Evolutionary conservation across 1,139 yeast genomes (phyloP).

Genomic region (Debaryomyces udenii): DNA sequence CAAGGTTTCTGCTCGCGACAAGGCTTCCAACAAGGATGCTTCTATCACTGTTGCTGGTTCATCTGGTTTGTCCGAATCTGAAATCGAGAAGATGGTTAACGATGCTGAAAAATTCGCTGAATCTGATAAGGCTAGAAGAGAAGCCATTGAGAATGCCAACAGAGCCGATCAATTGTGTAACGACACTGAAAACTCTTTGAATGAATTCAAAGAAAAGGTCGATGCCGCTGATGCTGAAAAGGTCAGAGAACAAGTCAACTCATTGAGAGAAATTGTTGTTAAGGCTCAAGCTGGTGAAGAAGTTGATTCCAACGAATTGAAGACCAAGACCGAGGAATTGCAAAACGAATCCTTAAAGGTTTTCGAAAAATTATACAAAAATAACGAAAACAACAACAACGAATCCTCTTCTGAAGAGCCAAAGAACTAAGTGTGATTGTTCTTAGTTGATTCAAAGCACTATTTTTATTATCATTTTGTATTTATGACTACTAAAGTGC

Average conservation of each 20-base stretch:
- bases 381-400: constrained; percentile 40
- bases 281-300: constrained; percentile 94
- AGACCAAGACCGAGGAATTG: constrained; percentile 92
- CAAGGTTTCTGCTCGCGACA: constrained; percentile 98
- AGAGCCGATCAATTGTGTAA: constrained; percentile 96
- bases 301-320: constrained; percentile 80
- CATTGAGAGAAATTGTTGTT: constrained; percentile 87
- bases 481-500: constrained; percentile 2
- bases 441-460: too few relatives aligned
- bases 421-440: constrained; percentile 41
- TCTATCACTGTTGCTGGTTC: constrained; percentile 99
- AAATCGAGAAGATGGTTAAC: constrained; percentile 97
- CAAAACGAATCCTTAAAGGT: constrained; percentile 91
- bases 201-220: constrained; percentile 92
- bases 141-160: constrained; percentile 93
- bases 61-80: constrained; percentile 94
- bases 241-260: constrained; percentile 74
- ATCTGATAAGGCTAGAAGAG: constrained; percentile 93
- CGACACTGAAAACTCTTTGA: constrained; percentile 93
- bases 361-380: constrained; percentile 95
- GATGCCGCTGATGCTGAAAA: constrained; percentile 86
- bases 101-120: constrained; percentile 98
- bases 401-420: constrained; percentile 40
- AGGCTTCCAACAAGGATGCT: constrained; percentile 98
- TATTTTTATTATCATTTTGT: constrained; percentile 4